Conservation (phyloP, 129 eudicot species). For the Kitagawia praeruptora region DNA sequence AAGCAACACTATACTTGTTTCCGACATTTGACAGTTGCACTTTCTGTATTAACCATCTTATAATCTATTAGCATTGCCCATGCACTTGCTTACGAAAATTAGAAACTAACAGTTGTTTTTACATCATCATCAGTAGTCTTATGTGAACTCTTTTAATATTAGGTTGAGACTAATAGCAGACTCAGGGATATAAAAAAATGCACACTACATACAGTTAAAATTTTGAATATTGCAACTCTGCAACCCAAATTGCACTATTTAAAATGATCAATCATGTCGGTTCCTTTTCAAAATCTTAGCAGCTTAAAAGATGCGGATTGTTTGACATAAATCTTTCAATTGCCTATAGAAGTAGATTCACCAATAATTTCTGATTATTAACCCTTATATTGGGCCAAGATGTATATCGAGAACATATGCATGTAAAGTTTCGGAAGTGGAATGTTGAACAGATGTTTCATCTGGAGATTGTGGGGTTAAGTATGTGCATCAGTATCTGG, state of each 20-base stretch:
- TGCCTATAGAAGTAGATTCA: not conserved
- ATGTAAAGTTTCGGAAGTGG: not conserved
- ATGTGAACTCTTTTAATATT: too few species aligned
- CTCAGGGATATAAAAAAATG: not conserved
- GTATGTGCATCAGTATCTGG: slow-evolving; percentile 2
- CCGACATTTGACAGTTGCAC: too few species aligned
- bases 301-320: not conserved
- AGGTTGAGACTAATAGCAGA: not conserved
- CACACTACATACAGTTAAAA: not conserved
- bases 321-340: not conserved
- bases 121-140: too few species aligned
- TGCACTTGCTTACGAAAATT: too few species aligned
- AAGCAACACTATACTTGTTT: too few species aligned
- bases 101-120: too few species aligned
- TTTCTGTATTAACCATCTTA: too few species aligned
- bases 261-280: too few species aligned
- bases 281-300: not conserved
- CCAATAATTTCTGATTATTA: not conserved
- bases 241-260: not conserved
- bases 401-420: not conserved
- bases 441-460: not conserved
- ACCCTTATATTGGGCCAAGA: not conserved
- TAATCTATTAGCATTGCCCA: too few species aligned
- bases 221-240: not conserved
- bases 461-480: not conserved